Percentiles rank a stretch among this genome's conserved stretches.
Evolutionary conservation across 2,329 filamentous ascomycete genomes (phyloP).

Genomic region (Rhynchosporium graminicola): DNA sequence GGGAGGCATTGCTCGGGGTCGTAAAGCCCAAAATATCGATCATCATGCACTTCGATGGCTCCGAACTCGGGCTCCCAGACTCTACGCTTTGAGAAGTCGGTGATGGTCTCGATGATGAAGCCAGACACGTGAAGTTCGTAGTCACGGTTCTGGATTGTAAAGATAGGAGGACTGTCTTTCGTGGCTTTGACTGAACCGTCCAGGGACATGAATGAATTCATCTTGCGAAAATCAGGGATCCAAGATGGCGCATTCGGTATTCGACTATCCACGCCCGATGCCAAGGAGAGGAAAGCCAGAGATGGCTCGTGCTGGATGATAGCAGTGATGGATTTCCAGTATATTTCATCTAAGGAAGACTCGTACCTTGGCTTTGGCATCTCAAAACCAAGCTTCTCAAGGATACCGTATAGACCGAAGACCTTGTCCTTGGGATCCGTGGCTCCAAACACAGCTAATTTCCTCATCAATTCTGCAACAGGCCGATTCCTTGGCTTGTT

Average conservation of each 20-base stretch:
- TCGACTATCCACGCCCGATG: constrained; percentile 1
- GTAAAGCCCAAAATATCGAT: constrained; percentile 7
- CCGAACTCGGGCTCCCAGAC: constrained; percentile 4
- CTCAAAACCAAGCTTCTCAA: constrained; percentile 1
- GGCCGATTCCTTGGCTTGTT: neutral
- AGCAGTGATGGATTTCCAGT: neutral
- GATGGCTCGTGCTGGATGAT: neutral
- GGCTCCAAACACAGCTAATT: neutral
- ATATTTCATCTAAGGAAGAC: neutral
- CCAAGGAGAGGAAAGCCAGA: constrained; percentile 5
- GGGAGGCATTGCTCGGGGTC: neutral
- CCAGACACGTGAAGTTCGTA: neutral
- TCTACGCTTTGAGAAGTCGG: neutral
- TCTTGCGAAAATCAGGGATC: constrained; percentile 8
- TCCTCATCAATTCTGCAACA: neutral
- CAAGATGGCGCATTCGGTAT: constrained; percentile 4
- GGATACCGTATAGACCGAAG: constrained; percentile 11
- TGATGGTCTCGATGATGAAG: neutral
- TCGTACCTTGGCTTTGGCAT: constrained; percentile 5
- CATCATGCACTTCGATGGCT: neutral
- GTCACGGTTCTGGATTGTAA: neutral
- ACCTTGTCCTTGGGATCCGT: constrained; percentile 17
- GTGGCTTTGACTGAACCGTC: neutral
- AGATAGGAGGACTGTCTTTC: neutral
- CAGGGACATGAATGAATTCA: constrained; percentile 3